Base-by-base conservation (phyloP, 495 filamentous ascomycete genomes). In the Lindgomyces ingoldianus region DNA sequence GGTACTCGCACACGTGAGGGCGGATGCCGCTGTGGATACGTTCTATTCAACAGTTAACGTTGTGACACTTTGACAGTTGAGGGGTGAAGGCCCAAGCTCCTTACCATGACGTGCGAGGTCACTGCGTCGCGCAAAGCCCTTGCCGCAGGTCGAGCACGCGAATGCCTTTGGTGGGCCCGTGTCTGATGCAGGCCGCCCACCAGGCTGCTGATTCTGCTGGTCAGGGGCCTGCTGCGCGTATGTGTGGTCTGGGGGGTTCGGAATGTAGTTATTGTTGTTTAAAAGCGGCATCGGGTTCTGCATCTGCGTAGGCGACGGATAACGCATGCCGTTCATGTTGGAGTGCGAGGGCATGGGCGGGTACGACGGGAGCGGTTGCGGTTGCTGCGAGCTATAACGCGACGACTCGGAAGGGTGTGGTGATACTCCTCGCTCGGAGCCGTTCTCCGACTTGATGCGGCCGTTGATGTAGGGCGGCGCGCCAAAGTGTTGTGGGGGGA, bases 21-120 rank as follows among this genome's bases (percentile, higher is more conserved):
- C 95, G 82, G 45, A 93, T 80, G 14, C 95, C 95, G 51, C 86
- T 96, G 73, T 98, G 94, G 60, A 98, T 98, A 14, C 94, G 88
- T 77, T 98, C 94, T 98, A 72, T 45, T 4, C 77, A 53, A 80
- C 75, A 65, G 69, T 60, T 64, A 57, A 26, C 48, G 27, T 46
- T 46, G 11, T 18, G 27, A 18, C 16, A 41, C 21, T 45, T 51
- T n/a, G n/a, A n/a, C n/a, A n/a, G n/a, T n/a, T n/a, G n/a, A n/a
- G 25, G 56, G 60, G 36, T 18, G 57, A 42, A 16, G 57, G 53
- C 30, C 52, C 49, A 56, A 53, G 48, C 18, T 47, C 55, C 25
- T 74, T 85, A 97, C 94, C 94, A 77, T 98, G 94, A 46, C 94
- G 84, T 49, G 94, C 91, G 10, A 98, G 85, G 76, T 98, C 94